These are phyloP conservation scores for Tetrahymena malaccensis DNA, from an alignment of 73 alveolate species.

Conservation along the genomic window DNA sequence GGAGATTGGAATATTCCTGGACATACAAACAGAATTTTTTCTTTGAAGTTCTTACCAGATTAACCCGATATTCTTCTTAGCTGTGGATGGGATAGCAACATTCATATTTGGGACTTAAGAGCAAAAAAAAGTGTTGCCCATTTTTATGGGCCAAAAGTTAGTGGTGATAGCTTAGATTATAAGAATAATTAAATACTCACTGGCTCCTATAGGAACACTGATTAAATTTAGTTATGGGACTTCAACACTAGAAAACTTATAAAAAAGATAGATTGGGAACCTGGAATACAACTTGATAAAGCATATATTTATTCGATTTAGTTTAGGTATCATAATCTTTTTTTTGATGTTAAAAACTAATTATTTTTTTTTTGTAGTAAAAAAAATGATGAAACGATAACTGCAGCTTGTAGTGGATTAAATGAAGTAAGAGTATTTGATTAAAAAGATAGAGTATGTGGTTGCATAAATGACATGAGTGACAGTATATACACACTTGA, in stretches of 20 bases:
- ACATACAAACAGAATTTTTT: slow-evolving; percentile 86
- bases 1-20: slow-evolving; percentile 78
- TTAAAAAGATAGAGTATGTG: slow-evolving; percentile 11
- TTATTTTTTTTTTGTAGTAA: background rate
- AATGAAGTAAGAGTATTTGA: slow-evolving; percentile 39
- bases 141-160: slow-evolving; percentile 88
- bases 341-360: background rate
- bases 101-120: slow-evolving; percentile 87
- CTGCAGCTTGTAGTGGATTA: slow-evolving; percentile 45
- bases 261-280: slow-evolving; percentile 48
- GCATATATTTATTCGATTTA: background rate
- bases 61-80: slow-evolving; percentile 66
- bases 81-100: slow-evolving; percentile 97
- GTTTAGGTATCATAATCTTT: background rate
- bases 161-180: slow-evolving; percentile 90
- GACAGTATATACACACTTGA: slow-evolving; percentile 58
- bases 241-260: slow-evolving; percentile 48
- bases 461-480: background rate
- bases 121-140: slow-evolving; percentile 63
- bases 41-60: slow-evolving; percentile 74
- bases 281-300: slow-evolving; percentile 19
- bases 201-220: slow-evolving; percentile 61
- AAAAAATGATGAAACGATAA: slow-evolving; percentile 16
- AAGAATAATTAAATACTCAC: slow-evolving; percentile 26
- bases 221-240: slow-evolving; percentile 60